Base-by-base conservation (phyloP, 208 protist genomes). In the Trypanosoma rangeli region DNA sequence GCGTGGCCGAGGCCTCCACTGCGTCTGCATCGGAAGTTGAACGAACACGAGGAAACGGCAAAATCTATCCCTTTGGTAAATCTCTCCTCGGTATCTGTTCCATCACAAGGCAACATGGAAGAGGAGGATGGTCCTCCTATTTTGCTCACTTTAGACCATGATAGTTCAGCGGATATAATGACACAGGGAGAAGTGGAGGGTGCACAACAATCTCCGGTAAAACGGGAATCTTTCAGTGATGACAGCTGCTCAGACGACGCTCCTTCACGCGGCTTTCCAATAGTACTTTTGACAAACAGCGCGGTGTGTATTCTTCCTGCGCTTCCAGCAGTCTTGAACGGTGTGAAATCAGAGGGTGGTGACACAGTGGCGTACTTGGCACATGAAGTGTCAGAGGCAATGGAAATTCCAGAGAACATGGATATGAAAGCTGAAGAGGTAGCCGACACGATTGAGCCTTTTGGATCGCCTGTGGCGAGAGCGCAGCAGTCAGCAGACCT, bases 1-100 rank as follows among this genome's bases (percentile, higher is more conserved):
- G 39, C 29, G 26, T 72, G 67, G 67, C 67, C 67, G 44, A 65
- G 49, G 48, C 57, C 67, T 33, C 67, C 67, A 39, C 50, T 46
- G 13, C 49, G 28, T 39, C 48, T 64, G 26, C 48, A 50, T 33
- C 28, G 18, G 5, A 44, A 65, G 28, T 33, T 58, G 42, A 49
- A 9, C 55, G 26, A 60, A 3, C 5, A 37, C 18, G 55, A 60
- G 18, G 29, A 60, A 29, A 0, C 15, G 4, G 29, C 10, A n/a
- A 37, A 60, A 60, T n/a, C 9, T n/a, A 60, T 60, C 18, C 20
- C 28, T 42, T 29, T 37, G 55, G 29, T 28, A 13, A n/a, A 5
- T n/a, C 31, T 39, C 20, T 3, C 7, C 5, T 16, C 55, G 29
- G 1, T 60, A 60, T 9, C 55, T 39, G 29, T 39, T 28, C 10